Percentiles rank a stretch among this genome's conserved stretches.
Conservation (phyloP, 768 basidiomycete species). For the Xanthoconium purpureum region DNA sequence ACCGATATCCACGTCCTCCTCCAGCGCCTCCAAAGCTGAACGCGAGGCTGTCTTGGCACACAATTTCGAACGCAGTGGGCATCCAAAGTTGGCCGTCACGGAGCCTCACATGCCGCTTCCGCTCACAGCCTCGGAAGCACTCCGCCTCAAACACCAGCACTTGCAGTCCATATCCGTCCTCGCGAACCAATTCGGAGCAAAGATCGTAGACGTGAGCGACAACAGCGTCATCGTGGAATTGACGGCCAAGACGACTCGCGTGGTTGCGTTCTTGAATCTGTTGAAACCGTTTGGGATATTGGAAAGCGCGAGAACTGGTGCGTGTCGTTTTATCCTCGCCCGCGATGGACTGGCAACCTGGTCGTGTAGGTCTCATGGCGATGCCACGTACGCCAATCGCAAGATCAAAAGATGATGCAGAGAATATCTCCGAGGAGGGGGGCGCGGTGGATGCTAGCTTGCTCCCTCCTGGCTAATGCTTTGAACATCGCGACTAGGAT, state of each 20-base stretch:
- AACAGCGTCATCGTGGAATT: conserved; percentile 94
- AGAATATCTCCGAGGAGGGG: conserved; percentile 46
- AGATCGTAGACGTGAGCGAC: conserved; percentile 92
- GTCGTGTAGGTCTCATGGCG: conserved; percentile 79
- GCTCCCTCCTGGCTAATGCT: conserved; percentile 85
- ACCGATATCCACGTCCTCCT: conserved; percentile 14
- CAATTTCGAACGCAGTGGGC: conserved; percentile 66
- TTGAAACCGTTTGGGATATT: conserved; percentile 94
- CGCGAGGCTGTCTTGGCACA: conserved; percentile 73
- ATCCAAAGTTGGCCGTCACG: conserved; percentile 28
- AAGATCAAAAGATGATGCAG: conserved; percentile 54
- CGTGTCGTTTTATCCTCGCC: conserved; percentile 20
- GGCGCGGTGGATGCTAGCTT: conserved; percentile 83
- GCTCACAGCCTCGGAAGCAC: conserved; percentile 78
- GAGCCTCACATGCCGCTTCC: conserved; percentile 34
- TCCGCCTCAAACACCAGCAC: conserved; percentile 87
- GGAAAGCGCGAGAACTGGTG: conserved; percentile 92
- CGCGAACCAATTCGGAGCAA: conserved; percentile 84
- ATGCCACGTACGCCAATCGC: conserved; percentile 95
- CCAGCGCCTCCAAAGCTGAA: conserved; percentile 51
- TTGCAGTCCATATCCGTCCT: conserved; percentile 84
- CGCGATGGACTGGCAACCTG: background rate
- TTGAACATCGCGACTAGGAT: too few relatives aligned
- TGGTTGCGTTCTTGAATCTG: conserved; percentile 89
- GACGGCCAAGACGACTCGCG: conserved; percentile 86